These are phyloP conservation scores for Rhododendron vialii DNA, from an alignment of 148 eudicot genomes.

Conservation along the genomic window DNA sequence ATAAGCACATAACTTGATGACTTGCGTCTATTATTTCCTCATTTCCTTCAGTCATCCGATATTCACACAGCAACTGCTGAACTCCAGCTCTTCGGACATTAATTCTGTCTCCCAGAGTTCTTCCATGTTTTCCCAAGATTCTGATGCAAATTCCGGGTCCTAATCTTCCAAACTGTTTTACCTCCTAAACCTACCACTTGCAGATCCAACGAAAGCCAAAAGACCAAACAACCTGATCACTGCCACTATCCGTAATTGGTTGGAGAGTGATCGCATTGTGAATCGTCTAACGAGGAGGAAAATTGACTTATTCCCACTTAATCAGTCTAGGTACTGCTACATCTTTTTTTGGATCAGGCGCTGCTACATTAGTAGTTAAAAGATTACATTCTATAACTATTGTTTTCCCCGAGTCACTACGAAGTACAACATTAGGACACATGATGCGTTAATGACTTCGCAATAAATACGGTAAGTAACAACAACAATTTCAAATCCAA, in stretches of 20 bases:
- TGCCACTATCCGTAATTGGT: not conserved
- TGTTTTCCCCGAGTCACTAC: too few species aligned
- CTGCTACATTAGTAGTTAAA: not conserved
- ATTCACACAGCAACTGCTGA: not conserved
- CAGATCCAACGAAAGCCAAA: not conserved
- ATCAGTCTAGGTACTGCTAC: too few species aligned
- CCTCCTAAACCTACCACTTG: not conserved
- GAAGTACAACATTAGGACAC: not conserved
- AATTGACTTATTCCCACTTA: not conserved
- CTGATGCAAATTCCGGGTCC: not conserved
- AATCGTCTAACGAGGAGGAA: not conserved
- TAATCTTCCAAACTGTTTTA: not conserved
- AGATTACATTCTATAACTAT: too few species aligned
- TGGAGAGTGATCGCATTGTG: not conserved
- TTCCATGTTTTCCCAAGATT: not conserved
- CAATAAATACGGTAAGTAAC: not conserved
- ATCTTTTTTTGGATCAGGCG: too few species aligned
- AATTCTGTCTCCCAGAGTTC: not conserved
- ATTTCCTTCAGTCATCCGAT: not conserved
- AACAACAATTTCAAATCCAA: not conserved
- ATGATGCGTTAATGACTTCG: not conserved
- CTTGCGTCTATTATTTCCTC: not conserved
- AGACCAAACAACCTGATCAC: not conserved
- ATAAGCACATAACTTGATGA: not conserved
- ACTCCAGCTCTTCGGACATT: not conserved